Base-by-base conservation (phyloP, 1,284 basidiomycete species). In the Cryptococcus wingfieldii region DNA sequence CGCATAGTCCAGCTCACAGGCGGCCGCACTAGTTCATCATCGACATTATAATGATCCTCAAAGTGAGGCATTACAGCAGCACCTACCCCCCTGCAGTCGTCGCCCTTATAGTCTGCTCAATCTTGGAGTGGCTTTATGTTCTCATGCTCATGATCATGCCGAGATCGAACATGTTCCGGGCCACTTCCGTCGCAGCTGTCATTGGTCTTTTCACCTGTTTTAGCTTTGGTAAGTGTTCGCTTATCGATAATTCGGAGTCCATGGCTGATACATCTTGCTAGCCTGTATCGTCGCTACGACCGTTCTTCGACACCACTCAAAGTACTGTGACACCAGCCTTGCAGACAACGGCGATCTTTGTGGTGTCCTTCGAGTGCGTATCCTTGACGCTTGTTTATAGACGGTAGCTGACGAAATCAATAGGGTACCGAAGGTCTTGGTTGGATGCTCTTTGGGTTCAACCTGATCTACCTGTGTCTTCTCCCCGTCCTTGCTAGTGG, bases 1-100 rank as follows among this genome's bases (percentile, higher is more conserved):
- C 14, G 7, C 19, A 13, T 8, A n/a, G 41, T 42, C 4, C 41
- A n/a, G n/a, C 41, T 42, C 41, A 42, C n/a, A 42, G 8, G 31
- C 31, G 8, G 31, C 31, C 10, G 7, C 31, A 34, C 31, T 34
- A 66, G 59, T 54, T 64, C 51, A 59, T 68, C 56, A 53, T 68
- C 39, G 58, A 66, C 56, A 68, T 71, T 57, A 65, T 71, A 50
- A 63, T 65, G 53, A 56, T 69, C 55, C 45, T 51, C 45, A 53
- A 56, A 39, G 53, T 61, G 23, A 44, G 54, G 39, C 50, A 62
- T 51, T 53, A 52, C 41, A 56, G 34, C 55, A 27, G 53, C 51
- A 50, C 47, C 25, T 67, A 66, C 56, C 60, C 65, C 13, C 58
- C 60, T 8, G 65, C 66, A 8, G 63, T 66, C 38, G 61, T 68